Evolutionary conservation across 2,329 filamentous ascomycete species (phyloP).

Genomic region (Nemania serpens): DNA sequence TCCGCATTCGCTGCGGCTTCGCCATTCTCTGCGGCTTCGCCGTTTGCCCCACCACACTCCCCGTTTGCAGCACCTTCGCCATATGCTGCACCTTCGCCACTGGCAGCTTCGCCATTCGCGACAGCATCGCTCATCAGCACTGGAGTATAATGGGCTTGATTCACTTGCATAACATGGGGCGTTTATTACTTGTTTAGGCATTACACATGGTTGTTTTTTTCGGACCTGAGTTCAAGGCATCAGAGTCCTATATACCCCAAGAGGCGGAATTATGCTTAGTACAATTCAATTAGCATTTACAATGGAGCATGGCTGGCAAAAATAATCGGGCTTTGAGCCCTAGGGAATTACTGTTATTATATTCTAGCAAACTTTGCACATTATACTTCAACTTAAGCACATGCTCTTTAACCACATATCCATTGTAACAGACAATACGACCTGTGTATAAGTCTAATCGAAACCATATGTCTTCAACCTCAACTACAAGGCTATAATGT

Average conservation of each 20-base stretch:
- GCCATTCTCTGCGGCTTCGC: too few relatives aligned
- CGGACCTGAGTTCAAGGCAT: not conserved
- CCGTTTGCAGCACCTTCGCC: too few relatives aligned
- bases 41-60: too few relatives aligned
- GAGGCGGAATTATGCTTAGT: not conserved
- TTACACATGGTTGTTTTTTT: too few relatives aligned
- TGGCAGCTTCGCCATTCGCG: too few relatives aligned
- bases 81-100: too few relatives aligned
- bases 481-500: slow-evolving; percentile 6
- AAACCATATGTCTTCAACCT: slow-evolving; percentile 27
- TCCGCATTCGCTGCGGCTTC: too few relatives aligned
- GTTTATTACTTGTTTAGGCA: too few relatives aligned
- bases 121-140: too few relatives aligned
- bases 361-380: too few relatives aligned
- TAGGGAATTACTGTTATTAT: not conserved
- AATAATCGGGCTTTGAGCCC: not conserved
- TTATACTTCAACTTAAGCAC: not conserved
- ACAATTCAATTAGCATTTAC: slow-evolving; percentile 10
- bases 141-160: too few relatives aligned
- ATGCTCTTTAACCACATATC: not conserved
- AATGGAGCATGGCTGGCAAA: not conserved
- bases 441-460: slow-evolving; percentile 22
- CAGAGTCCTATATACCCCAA: not conserved
- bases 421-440: slow-evolving; percentile 6
- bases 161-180: too few relatives aligned